phyloP scores from a whole-genome alignment of 352 stramenopile species.

The Pythium diclinum region DNA sequence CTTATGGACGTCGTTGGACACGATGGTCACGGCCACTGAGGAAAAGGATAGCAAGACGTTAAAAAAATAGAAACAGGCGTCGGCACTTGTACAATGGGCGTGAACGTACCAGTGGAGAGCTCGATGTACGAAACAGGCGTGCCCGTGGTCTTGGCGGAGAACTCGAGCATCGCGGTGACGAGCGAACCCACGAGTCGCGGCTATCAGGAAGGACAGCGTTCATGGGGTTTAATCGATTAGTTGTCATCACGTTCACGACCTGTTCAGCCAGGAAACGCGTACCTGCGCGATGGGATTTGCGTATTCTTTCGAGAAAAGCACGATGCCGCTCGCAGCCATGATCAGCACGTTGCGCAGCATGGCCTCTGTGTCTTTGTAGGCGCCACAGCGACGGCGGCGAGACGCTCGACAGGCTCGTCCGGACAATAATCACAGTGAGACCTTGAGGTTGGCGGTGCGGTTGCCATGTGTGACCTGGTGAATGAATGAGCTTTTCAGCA shows the following conservation, averaged over 20 bases:
- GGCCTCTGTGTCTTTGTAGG: background rate
- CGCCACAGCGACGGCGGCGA: background rate
- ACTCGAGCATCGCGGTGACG: slow-evolving; percentile 91
- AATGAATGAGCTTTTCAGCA: slow-evolving; percentile 4
- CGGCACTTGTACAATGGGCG: slow-evolving; percentile 3
- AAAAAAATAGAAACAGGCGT: background rate
- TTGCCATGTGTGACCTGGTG: slow-evolving; percentile 18
- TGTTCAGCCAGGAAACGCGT: background rate
- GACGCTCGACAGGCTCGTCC: background rate
- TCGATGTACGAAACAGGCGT: slow-evolving; percentile 90
- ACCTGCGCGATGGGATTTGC: slow-evolving; percentile 84
- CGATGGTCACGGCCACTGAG: slow-evolving; percentile 87
- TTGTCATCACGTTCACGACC: background rate
- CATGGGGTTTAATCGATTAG: background rate
- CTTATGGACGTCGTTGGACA: slow-evolving; percentile 85
- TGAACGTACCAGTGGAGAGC: slow-evolving; percentile 66
- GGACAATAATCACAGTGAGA: background rate
- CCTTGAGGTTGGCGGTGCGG: background rate
- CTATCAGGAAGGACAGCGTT: slow-evolving; percentile 27
- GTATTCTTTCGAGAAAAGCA: slow-evolving; percentile 93
- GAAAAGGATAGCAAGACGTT: background rate
- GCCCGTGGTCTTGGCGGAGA: slow-evolving; percentile 86
- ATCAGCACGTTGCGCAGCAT: slow-evolving; percentile 93
- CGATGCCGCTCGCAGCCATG: slow-evolving; percentile 90
- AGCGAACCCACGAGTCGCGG: slow-evolving; percentile 87